Evolutionary conservation across 1,284 basidiomycete species (phyloP), one percentile per base, ranked within the genome.

Genomic region (Thecaphora thlaspeos): DNA sequence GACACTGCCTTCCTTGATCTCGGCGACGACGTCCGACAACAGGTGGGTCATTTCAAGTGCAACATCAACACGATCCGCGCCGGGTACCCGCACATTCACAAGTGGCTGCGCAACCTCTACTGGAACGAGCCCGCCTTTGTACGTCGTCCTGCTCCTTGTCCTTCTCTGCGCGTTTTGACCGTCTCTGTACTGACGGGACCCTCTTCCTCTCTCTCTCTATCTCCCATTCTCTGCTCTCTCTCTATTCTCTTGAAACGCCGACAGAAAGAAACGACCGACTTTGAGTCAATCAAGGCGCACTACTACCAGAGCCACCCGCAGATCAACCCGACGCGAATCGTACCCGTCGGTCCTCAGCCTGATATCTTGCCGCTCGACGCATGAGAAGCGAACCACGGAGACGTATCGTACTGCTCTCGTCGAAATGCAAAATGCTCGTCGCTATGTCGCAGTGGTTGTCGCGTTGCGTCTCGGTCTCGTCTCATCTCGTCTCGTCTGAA

Each of bases 61-160:
- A 94, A 95, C 82, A 79, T 70, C 43, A 42, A 56, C 28, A 65
- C 61, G 41, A 76, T 76, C 42, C 59, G 75, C 11, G 55, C 57
- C 26, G 71, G 62, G 1, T 74, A 66, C 50, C 75, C 75, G 11
- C 41, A 54, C 19, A 59, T 76, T 47, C 62, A 76, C 51, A 51
- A 48, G 32, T 80, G 91, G 91, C 77, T 90, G 80, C 87, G 87
- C 78, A 86, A 88, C 71, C 81, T 96, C 36, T 97, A 97, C 81
- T 96, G 91, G 92, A 89, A 88, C 65, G 82, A 87, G 67, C 81
- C 86, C 0, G 90, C 90, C 1, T 98, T 98, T 86, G 46, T 47
- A 32, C 4, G 46, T 47, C 28, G 2, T 14, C 18, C 19, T 21
- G 18, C 32, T 32, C 19, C 2, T 40, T 32, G 2, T 38, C 37